These are phyloP conservation scores for Melanopsichium pennsylvanicum DNA, from an alignment of 1,284 basidiomycete genomes.

Conservation along the genomic window DNA sequence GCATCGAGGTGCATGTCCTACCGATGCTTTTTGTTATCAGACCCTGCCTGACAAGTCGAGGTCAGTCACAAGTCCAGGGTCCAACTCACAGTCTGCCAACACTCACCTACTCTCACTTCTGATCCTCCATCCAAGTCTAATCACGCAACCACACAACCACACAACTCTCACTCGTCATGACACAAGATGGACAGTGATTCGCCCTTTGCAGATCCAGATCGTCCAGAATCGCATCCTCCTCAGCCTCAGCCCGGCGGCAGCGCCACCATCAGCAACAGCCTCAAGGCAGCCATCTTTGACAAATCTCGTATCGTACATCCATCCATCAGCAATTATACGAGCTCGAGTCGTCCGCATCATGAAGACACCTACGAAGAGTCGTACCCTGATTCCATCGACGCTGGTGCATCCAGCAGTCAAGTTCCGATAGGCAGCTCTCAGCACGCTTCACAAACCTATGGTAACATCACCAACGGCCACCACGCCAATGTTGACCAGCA, in stretches of 20 bases:
- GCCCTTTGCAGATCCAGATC: conserved; percentile 44
- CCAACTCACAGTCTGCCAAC: not conserved
- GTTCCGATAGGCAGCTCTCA: not conserved
- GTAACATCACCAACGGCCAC: not conserved
- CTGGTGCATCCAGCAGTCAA: conserved; percentile 10
- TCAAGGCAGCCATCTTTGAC: conserved; percentile 45
- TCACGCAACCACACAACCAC: not conserved
- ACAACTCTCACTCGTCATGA: not conserved
- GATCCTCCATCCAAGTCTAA: not conserved
- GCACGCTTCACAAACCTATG: not conserved
- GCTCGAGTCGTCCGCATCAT: conserved; percentile 14
- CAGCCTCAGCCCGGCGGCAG: conserved; percentile 8
- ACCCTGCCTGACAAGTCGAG: conserved; percentile 1
- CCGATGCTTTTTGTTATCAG: not conserved
- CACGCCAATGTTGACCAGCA: conserved; percentile 1
- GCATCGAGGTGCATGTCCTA: conserved; percentile 2
- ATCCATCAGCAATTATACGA: conserved; percentile 23
- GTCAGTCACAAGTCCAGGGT: not conserved
- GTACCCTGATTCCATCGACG: conserved; percentile 10
- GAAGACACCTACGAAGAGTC: conserved; percentile 36
- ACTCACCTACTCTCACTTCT: not conserved
- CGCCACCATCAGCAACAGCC: conserved; percentile 21
- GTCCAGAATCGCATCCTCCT: conserved; percentile 19
- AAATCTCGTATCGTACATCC: conserved; percentile 47
- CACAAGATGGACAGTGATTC: conserved; percentile 38